Evolutionary conservation across 108 stramenopile genomes (phyloP).

Genomic region (Nitzschia palea): DNA sequence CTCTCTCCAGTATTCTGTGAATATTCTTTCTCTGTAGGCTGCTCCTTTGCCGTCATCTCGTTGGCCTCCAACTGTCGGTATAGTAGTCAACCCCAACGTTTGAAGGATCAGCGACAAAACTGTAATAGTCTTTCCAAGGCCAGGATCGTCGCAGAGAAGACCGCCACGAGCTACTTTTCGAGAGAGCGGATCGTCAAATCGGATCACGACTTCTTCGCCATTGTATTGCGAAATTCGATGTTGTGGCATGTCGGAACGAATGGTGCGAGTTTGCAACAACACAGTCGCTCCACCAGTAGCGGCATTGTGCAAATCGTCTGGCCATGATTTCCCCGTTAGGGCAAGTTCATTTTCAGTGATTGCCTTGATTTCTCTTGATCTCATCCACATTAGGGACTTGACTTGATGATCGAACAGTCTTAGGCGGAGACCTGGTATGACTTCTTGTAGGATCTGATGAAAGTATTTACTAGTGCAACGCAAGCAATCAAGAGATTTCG

Average conservation of each 20-base stretch:
- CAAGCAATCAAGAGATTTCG: constrained; percentile 54
- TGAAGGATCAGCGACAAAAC: constrained; percentile 75
- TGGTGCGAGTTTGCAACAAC: constrained; percentile 13
- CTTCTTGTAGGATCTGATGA: constrained; percentile 35
- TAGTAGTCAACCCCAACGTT: constrained; percentile 57
- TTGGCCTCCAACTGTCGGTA: background rate
- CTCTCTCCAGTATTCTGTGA: constrained; percentile 67
- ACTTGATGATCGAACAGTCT: constrained; percentile 75
- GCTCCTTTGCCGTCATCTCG: background rate
- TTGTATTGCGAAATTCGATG: constrained; percentile 20
- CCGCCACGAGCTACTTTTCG: constrained; percentile 43
- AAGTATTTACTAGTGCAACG: constrained; percentile 53
- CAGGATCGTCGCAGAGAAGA: constrained; percentile 77
- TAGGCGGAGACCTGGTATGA: constrained; percentile 73
- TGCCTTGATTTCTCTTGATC: constrained; percentile 49
- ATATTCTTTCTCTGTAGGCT: constrained; percentile 39
- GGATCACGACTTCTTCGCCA: constrained; percentile 9
- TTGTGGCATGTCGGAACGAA: background rate
- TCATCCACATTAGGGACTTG: constrained; percentile 76
- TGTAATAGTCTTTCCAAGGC: constrained; percentile 81
- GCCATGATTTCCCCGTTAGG: constrained; percentile 3
- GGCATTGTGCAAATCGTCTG: constrained; percentile 54
- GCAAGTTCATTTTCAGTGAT: constrained; percentile 35
- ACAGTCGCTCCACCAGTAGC: constrained; percentile 65
- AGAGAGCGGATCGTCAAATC: constrained; percentile 9